phyloP scores from a whole-genome alignment of 352 stramenopile species.

The Pythium utonaiense region DNA sequence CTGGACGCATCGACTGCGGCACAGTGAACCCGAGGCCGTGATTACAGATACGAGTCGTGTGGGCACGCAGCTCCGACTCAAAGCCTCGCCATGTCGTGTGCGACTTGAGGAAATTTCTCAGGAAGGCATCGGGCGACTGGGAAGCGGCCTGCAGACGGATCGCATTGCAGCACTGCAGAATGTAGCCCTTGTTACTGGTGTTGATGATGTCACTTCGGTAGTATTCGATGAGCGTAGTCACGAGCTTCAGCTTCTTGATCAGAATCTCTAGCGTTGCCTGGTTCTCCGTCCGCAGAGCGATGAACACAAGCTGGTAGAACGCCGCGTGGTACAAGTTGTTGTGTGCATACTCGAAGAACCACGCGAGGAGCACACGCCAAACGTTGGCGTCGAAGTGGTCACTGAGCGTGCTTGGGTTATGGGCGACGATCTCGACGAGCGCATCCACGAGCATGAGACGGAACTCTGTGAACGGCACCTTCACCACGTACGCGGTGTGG shows the following conservation, averaged over 20 bases:
- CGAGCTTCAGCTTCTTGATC: constrained; percentile 86
- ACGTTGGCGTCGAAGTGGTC: constrained; percentile 78
- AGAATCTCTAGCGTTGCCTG: constrained; percentile 74
- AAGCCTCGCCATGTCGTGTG: constrained; percentile 84
- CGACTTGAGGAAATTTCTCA: constrained; percentile 87
- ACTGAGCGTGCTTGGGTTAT: constrained; percentile 68
- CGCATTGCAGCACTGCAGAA: constrained; percentile 87
- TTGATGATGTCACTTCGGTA: constrained; percentile 56
- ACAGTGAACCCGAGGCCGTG: constrained; percentile 76
- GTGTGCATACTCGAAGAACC: constrained; percentile 91
- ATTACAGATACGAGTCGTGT: constrained; percentile 52
- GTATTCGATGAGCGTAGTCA: constrained; percentile 81
- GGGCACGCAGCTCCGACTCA: constrained; percentile 55
- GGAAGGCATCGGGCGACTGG: constrained; percentile 82
- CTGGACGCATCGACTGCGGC: constrained; percentile 54
- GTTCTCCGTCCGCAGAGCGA: constrained; percentile 83
- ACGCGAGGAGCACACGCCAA: constrained; percentile 83
- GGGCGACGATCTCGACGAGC: constrained; percentile 80
- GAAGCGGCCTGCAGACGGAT: constrained; percentile 87
- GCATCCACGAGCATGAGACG: constrained; percentile 81
- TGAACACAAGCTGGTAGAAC: constrained; percentile 90
- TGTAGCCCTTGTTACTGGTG: constrained; percentile 85
- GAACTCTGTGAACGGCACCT: constrained; percentile 88
- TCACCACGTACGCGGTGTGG: constrained; percentile 87
- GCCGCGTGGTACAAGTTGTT: constrained; percentile 89